phyloP scores from a whole-genome alignment of 2,329 filamentous ascomycete species.

The Talaromyces rugulosus region DNA sequence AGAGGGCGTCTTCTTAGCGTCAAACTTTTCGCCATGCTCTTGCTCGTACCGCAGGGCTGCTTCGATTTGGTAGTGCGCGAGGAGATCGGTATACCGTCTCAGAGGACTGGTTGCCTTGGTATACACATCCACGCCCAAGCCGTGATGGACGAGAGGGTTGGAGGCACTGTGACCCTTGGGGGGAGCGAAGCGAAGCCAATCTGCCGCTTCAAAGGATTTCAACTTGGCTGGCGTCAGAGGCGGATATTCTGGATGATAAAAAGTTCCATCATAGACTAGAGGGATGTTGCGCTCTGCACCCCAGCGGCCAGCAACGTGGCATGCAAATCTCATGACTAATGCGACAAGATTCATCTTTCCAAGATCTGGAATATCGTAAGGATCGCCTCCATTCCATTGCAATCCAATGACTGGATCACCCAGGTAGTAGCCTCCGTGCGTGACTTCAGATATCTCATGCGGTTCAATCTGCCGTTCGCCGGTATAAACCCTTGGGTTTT shows the following conservation, averaged over 20 bases:
- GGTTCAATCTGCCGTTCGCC: slow-evolving; percentile 3
- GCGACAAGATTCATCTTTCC: slow-evolving; percentile 38
- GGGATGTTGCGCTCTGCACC: slow-evolving; percentile 34
- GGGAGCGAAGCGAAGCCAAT: slow-evolving; percentile 33
- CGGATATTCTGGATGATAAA: slow-evolving; percentile 37
- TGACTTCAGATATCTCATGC: background rate
- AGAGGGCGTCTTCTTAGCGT: slow-evolving; percentile 24
- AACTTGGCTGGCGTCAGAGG: slow-evolving; percentile 34
- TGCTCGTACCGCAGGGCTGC: slow-evolving; percentile 56
- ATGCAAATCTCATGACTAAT: slow-evolving; percentile 54
- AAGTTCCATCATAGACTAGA: slow-evolving; percentile 32
- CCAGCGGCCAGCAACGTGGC: slow-evolving; percentile 32
- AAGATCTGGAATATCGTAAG: slow-evolving; percentile 34
- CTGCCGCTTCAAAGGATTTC: slow-evolving; percentile 37
- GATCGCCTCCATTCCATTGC: slow-evolving; percentile 23
- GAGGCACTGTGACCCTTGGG: slow-evolving; percentile 42
- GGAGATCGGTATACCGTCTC: slow-evolving; percentile 57
- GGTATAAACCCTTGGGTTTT: slow-evolving; percentile 3
- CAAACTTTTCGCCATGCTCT: slow-evolving; percentile 39
- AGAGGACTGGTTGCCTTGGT: slow-evolving; percentile 59
- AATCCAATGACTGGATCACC: slow-evolving; percentile 43
- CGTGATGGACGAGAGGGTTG: slow-evolving; percentile 45
- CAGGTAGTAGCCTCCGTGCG: slow-evolving; percentile 28
- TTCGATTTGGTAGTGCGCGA: slow-evolving; percentile 63
- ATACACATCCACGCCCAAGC: slow-evolving; percentile 52